These are phyloP conservation scores for Fomitopsis schrenkii DNA, from an alignment of 1,284 basidiomycete species.

Conservation along the genomic window DNA sequence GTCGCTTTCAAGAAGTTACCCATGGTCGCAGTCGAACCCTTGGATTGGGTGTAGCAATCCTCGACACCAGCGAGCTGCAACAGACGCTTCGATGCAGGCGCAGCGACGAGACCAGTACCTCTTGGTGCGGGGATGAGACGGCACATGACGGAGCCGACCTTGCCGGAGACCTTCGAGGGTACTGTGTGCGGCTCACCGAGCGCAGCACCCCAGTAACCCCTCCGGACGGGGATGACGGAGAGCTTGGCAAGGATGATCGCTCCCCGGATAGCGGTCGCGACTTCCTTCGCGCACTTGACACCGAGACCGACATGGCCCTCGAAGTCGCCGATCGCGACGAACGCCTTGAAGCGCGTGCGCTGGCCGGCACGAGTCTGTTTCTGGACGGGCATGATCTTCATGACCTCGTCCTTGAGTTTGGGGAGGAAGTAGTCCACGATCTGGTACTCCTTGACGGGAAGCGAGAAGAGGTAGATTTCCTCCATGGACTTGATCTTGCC, in stretches of 20 bases:
- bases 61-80: constrained; percentile 97
- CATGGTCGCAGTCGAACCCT: constrained; percentile 98
- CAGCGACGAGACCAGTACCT: constrained; percentile 99
- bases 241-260: constrained; percentile 98
- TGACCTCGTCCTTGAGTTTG: constrained; percentile 98
- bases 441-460: constrained; percentile 98
- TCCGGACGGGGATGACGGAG: constrained; percentile 92
- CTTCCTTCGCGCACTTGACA: constrained; percentile 99
- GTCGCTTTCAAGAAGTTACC: constrained; percentile 99
- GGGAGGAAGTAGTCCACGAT: constrained; percentile 98
- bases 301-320: constrained; percentile 99
- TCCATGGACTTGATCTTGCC: constrained; percentile 99
- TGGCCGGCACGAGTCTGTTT: constrained; percentile 99
- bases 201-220: constrained; percentile 99
- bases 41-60: constrained; percentile 94
- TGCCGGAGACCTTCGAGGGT: constrained; percentile 97
- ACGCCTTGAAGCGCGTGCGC: constrained; percentile 99
- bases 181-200: constrained; percentile 99
- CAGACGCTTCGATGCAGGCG: constrained; percentile 95
- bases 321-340: constrained; percentile 98
- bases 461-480: constrained; percentile 99
- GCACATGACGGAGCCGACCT: constrained; percentile 99
- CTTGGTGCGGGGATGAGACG: constrained; percentile 98
- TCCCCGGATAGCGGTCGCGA: constrained; percentile 98
- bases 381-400: constrained; percentile 99